Evolutionary conservation across 495 filamentous ascomycete genomes (phyloP).

Genomic region (Filosporella fistucella): DNA sequence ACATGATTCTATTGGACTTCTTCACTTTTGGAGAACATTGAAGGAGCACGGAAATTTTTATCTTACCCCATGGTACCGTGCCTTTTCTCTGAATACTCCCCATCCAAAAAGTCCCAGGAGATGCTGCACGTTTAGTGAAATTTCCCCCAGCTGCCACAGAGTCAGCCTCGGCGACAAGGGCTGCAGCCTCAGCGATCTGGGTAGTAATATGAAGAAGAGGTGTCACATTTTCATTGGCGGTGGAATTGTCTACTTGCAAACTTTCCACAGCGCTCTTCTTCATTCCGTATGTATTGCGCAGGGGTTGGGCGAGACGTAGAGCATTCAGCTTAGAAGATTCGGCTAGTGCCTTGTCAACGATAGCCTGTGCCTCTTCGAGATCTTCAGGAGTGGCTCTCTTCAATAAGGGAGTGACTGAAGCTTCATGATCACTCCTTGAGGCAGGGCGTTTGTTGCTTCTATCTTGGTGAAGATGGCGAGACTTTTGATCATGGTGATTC

Average conservation of each 20-base stretch:
- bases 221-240: slow-evolving; percentile 3
- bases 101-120: slow-evolving; percentile 22
- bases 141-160: slow-evolving; percentile 4
- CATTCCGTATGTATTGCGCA: slow-evolving; percentile 17
- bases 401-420: not conserved
- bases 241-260: not conserved
- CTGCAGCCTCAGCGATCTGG: slow-evolving; percentile 26
- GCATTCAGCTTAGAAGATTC: slow-evolving; percentile 20
- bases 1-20: no score
- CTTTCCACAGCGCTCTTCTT: slow-evolving; percentile 17
- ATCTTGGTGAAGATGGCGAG: no score
- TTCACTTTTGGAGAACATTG: no score
- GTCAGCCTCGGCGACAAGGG: slow-evolving; percentile 27
- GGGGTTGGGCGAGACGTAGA: slow-evolving; percentile 13
- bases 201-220: slow-evolving; percentile 26
- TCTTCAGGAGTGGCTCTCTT: slow-evolving; percentile 15
- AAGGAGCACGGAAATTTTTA: no score
- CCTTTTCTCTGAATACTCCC: slow-evolving; percentile 18
- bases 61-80: slow-evolving; percentile 23
- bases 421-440: not conserved
- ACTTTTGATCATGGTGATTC: no score
- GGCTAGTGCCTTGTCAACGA: slow-evolving; percentile 20
- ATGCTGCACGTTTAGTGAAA: slow-evolving; percentile 11
- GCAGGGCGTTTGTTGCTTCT: no score
- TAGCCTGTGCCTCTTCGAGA: slow-evolving; percentile 13